phyloP scores from a whole-genome alignment of 2,329 filamentous ascomycete genomes.

The Aspergillus luchuensis region DNA sequence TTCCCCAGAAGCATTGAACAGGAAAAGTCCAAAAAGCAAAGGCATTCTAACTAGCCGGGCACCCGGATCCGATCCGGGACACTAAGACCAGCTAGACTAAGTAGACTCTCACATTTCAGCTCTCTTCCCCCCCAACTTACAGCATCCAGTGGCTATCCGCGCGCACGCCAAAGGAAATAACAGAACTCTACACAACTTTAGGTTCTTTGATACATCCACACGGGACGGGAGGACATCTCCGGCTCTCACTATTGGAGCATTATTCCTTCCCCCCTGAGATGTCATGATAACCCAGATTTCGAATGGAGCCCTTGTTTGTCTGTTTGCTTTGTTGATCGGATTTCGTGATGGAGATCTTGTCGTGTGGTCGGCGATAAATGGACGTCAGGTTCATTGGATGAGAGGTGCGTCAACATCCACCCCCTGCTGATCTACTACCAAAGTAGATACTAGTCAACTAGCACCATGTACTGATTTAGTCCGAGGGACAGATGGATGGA shows the following conservation, averaged over 20 bases:
- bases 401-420: too few species aligned
- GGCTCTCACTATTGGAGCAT: background rate
- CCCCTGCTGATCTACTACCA: too few species aligned
- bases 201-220: conserved; percentile 1
- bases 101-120: background rate
- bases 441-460: too few species aligned
- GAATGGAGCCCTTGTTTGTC: background rate
- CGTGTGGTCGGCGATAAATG: background rate
- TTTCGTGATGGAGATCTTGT: background rate
- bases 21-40: background rate
- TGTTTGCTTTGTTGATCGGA: background rate
- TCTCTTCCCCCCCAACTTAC: background rate
- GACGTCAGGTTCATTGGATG: too few species aligned
- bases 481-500: too few species aligned
- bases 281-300: background rate
- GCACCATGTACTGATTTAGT: too few species aligned
- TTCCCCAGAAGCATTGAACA: background rate
- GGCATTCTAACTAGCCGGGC: background rate
- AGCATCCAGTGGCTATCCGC: background rate
- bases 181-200: background rate
- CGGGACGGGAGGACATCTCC: background rate
- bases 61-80: background rate
- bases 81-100: background rate
- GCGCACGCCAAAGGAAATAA: background rate
- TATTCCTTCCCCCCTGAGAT: background rate